phyloP scores from a whole-genome alignment of 345 rosid species.

The Adansonia digitata region DNA sequence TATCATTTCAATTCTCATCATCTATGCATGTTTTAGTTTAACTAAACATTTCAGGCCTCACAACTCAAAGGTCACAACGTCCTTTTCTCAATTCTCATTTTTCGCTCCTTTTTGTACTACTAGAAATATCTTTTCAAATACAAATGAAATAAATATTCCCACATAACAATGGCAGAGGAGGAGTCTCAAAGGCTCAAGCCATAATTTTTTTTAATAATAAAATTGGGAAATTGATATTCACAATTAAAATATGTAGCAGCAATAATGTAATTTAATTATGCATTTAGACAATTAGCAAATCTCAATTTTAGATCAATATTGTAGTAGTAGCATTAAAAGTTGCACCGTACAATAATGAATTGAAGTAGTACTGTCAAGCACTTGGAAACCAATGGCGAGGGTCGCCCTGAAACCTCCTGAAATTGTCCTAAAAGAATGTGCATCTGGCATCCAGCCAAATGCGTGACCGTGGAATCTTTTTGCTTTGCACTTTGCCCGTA shows the following conservation, averaged over 20 bases:
- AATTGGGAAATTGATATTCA: not conserved
- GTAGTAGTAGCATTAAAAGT: not conserved
- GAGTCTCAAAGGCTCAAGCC: not conserved
- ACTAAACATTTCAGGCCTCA: not conserved
- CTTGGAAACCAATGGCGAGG: constrained; percentile 17
- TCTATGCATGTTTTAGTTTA: not conserved
- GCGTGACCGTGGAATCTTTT: not conserved
- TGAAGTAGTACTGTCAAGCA: not conserved
- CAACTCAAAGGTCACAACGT: not conserved
- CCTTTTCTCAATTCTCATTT: not conserved
- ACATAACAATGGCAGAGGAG: not conserved
- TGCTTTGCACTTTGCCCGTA: not conserved
- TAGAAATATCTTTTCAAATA: not conserved
- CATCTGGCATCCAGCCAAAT: not conserved
- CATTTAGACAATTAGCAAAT: not conserved
- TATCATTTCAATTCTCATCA: not conserved
- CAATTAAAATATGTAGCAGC: not conserved
- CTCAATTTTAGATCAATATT: not conserved
- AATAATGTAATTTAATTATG: not conserved
- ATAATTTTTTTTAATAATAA: too few relatives aligned
- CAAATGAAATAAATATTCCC: not conserved
- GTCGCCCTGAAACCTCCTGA: not conserved
- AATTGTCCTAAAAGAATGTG: not conserved
- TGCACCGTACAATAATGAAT: not conserved
- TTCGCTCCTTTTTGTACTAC: not conserved